phyloP scores from a whole-genome alignment of 495 filamentous ascomycete genomes.

The Viridothelium virens region DNA sequence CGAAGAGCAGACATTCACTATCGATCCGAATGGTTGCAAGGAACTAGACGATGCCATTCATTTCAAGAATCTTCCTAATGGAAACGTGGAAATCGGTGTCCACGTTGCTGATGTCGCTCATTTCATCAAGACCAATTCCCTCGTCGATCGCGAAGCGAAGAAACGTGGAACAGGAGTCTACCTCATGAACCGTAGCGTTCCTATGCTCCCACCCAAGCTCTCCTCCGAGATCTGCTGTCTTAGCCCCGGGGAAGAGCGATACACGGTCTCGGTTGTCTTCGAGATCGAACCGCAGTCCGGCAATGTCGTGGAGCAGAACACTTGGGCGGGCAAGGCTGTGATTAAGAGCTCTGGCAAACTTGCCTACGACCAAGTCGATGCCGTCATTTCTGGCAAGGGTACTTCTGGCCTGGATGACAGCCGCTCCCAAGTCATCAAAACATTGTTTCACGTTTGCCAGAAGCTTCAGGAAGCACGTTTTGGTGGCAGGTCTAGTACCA shows the following conservation, averaged over 20 bases:
- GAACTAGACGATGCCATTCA: slow-evolving; percentile 89
- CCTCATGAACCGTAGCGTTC: slow-evolving; percentile 81
- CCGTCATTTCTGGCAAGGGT: slow-evolving; percentile 56
- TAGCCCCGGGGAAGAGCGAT: slow-evolving; percentile 74
- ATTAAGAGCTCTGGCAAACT: slow-evolving; percentile 85
- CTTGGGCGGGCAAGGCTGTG: slow-evolving; percentile 89
- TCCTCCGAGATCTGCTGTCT: slow-evolving; percentile 82
- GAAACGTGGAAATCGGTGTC: slow-evolving; percentile 85
- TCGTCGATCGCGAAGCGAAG: slow-evolving; percentile 95
- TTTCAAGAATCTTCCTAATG: slow-evolving; percentile 70
- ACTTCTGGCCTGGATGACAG: slow-evolving; percentile 52
- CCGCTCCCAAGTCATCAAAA: slow-evolving; percentile 61
- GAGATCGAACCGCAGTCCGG: slow-evolving; percentile 72
- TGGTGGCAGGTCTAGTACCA: slow-evolving; percentile 64
- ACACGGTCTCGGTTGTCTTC: slow-evolving; percentile 89
- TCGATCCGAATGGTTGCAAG: slow-evolving; percentile 74
- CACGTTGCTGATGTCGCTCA: slow-evolving; percentile 95
- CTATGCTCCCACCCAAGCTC: slow-evolving; percentile 78
- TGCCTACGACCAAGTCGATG: slow-evolving; percentile 75
- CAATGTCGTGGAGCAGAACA: slow-evolving; percentile 67
- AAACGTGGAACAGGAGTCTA: slow-evolving; percentile 96
- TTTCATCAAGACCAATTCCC: slow-evolving; percentile 91
- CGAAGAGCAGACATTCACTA: slow-evolving; percentile 79
- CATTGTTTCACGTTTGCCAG: slow-evolving; percentile 66
- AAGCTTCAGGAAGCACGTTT: slow-evolving; percentile 85